Evolutionary conservation across 805 yeast species (phyloP).

Genomic region (Ascoidea tarda): DNA sequence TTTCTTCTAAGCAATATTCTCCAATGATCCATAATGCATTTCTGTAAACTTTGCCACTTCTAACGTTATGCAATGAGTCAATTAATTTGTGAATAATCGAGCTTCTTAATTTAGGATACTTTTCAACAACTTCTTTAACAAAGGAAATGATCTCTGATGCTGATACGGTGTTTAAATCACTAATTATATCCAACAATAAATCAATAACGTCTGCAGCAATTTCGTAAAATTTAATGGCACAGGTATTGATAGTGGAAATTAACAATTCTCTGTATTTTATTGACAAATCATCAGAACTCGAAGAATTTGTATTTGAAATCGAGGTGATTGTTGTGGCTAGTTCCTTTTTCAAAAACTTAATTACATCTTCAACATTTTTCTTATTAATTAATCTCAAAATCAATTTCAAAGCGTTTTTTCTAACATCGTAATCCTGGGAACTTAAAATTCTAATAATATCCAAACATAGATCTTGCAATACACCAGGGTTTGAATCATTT

Average conservation of each 20-base stretch:
- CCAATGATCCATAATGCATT: constrained; percentile 95
- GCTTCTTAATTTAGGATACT: constrained; percentile 67
- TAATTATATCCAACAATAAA: constrained; percentile 70
- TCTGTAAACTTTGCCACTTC: constrained; percentile 82
- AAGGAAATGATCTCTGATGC: constrained; percentile 86
- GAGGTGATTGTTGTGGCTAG: constrained; percentile 31
- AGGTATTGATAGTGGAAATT: constrained; percentile 76
- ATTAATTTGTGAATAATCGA: constrained; percentile 52
- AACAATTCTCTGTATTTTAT: constrained; percentile 80
- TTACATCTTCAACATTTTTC: constrained; percentile 89
- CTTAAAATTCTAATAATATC: constrained; percentile 77
- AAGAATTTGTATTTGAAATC: constrained; percentile 35
- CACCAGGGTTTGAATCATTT: constrained; percentile 62
- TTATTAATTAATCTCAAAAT: constrained; percentile 69
- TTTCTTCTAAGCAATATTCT: constrained; percentile 66
- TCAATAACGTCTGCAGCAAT: constrained; percentile 89
- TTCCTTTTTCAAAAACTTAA: constrained; percentile 85
- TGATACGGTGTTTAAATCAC: constrained; percentile 71
- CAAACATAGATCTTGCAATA: constrained; percentile 68
- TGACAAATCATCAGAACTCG: constrained; percentile 60
- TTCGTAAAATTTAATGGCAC: constrained; percentile 80
- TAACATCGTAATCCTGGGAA: constrained; percentile 86
- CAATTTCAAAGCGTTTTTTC: constrained; percentile 74
- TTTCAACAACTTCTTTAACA: constrained; percentile 88
- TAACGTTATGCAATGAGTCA: constrained; percentile 45